phyloP scores from a whole-genome alignment of 768 basidiomycete genomes.

The Wakefieldia striispora region DNA sequence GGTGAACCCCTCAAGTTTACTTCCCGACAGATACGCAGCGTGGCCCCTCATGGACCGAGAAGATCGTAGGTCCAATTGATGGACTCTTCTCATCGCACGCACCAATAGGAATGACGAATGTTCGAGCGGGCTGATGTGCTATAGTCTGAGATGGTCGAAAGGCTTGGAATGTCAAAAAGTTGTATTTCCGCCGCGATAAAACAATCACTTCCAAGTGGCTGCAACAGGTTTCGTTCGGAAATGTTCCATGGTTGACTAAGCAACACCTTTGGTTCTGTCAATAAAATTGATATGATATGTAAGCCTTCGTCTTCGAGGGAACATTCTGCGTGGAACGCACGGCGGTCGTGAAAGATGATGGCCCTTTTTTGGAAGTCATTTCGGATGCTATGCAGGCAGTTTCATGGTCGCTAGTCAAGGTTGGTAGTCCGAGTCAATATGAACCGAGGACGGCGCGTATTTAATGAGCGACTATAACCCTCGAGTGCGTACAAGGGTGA shows the following conservation, averaged over 20 bases:
- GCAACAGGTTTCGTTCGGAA: background rate
- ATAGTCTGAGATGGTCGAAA: background rate
- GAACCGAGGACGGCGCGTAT: background rate
- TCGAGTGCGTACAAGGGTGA: background rate
- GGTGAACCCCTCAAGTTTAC: conserved; percentile 1
- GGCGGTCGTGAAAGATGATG: conserved; percentile 20
- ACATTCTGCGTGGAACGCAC: conserved; percentile 25
- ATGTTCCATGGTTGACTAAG: conserved; percentile 1
- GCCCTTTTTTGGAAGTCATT: conserved; percentile 9
- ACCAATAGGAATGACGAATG: conserved; percentile 2
- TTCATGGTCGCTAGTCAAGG: background rate
- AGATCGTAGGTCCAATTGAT: no score
- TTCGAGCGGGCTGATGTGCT: conserved; percentile 1
- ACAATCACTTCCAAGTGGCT: background rate
- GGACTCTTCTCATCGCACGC: background rate
- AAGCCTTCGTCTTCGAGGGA: conserved; percentile 12
- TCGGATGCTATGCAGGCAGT: no score
- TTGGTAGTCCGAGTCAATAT: background rate
- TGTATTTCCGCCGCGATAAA: conserved; percentile 17
- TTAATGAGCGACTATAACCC: background rate
- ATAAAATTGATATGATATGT: conserved; percentile 10
- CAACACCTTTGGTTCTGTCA: conserved; percentile 23
- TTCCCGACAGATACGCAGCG: no score
- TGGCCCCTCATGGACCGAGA: no score
- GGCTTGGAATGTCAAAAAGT: background rate